A percentile compares a stretch with the other conserved stretches of the same genome.
Evolutionary conservation across 1,139 yeast species (phyloP).

Genomic region (Geotrichum aggregatum): DNA sequence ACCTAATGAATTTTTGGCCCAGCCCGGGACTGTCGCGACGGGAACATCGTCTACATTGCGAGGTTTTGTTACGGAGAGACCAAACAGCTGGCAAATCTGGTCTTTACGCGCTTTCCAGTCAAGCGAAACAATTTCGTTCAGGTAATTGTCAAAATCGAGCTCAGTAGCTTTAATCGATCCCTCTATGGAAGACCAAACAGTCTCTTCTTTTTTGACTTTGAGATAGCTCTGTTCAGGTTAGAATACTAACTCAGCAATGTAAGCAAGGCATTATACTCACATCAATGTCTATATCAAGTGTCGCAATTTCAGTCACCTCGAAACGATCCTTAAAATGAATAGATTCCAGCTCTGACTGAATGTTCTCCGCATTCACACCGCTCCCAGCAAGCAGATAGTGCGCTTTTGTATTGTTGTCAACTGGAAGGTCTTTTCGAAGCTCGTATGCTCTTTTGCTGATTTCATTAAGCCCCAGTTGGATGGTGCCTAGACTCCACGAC

Average conservation of each 20-base stretch:
- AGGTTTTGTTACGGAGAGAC: slow-evolving; percentile 37
- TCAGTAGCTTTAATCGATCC: slow-evolving; percentile 72
- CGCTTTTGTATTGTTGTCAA: slow-evolving; percentile 69
- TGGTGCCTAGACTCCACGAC: slow-evolving; percentile 61
- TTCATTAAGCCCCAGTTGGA: slow-evolving; percentile 75
- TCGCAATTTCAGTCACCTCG: slow-evolving; percentile 24
- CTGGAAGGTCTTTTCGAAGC: slow-evolving; percentile 48
- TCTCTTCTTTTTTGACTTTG: slow-evolving; percentile 72
- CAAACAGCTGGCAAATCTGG: slow-evolving; percentile 66
- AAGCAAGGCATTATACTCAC: slow-evolving; percentile 23
- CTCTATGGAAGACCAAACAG: slow-evolving; percentile 76
- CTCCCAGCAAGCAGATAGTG: slow-evolving; percentile 87
- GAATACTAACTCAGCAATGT: neutral
- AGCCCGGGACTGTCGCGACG: slow-evolving; percentile 21
- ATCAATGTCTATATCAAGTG: slow-evolving; percentile 28
- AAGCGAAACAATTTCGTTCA: slow-evolving; percentile 65
- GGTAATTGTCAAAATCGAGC: slow-evolving; percentile 73
- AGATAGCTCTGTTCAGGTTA: slow-evolving; percentile 35
- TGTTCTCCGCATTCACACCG: slow-evolving; percentile 84
- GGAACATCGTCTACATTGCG: slow-evolving; percentile 10
- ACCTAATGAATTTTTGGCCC: slow-evolving; percentile 38
- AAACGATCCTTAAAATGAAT: slow-evolving; percentile 31
- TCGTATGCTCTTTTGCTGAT: slow-evolving; percentile 65
- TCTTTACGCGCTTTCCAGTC: slow-evolving; percentile 83
- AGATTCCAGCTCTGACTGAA: slow-evolving; percentile 54